Base-by-base conservation (phyloP, 2,329 filamentous ascomycete species). In the Aspergillus brasiliensis region DNA sequence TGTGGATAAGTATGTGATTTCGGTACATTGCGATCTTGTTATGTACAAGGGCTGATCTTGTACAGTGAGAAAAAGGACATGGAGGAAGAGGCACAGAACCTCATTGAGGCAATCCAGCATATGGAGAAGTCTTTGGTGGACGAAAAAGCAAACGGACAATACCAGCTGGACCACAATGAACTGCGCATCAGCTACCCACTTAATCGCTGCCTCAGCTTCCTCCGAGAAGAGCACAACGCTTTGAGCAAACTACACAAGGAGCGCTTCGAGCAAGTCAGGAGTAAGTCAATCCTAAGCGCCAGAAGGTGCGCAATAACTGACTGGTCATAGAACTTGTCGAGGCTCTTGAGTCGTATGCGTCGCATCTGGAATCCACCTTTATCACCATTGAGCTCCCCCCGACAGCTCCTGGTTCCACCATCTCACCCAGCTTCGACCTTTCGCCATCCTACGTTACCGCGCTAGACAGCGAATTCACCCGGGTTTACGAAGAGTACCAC, bases 401-500 rank as follows among this genome's bases (percentile, higher is more conserved):
- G 0, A 92, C 90, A 3, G 86, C 86, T 1, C 87, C 89, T 5
- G 90, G 91, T 66, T 87, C 91, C 48, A 88, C 88, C 11, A 83
- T 96, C 40, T 86, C 93, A 1, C 86, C 92, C 2, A 90, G 84
- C 55, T 98, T 99, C 75, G 93, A 98, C 70, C 86, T 99, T n/a
- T 97, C 94, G 0, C 88, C 91, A 0, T 84, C 89, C 4, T 99
- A 98, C 71, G 91, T 97, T 56, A 86, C 91, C 62, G 88, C 89
- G 59, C 85, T 99, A 19, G 94, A 99, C 73, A 83, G 85, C 56
- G 95, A 99, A 77, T 99, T 98, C 73, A 92, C 91, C 10, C 87
- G 92, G 61, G 91, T 99, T 19, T 98, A 98, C 77, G 92, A 98
- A 71, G 96, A 99, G 79, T 99, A 98, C 78, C 92, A 89, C 46